These are phyloP conservation scores for Aspergillus vadensis DNA, from an alignment of 2,329 filamentous ascomycete genomes.

Conservation along the genomic window DNA sequence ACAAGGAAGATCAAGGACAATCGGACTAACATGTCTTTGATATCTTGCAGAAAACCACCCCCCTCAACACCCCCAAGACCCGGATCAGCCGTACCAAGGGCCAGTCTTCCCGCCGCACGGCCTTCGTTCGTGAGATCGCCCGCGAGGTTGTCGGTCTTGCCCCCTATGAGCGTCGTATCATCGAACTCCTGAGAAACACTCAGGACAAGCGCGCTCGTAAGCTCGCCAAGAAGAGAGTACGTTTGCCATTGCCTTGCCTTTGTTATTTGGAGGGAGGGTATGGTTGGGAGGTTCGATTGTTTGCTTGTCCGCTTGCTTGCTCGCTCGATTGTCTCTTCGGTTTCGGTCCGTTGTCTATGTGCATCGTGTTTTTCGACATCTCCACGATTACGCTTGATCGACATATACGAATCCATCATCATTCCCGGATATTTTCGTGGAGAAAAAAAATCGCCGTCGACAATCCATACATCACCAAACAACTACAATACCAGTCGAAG, in stretches of 20 bases:
- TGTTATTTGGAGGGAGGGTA: constrained; percentile 4
- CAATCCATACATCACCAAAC: not conserved
- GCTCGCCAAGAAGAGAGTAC: constrained; percentile 97
- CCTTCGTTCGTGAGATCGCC: constrained; percentile 95
- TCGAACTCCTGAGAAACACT: constrained; percentile 98
- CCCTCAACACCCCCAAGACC: constrained; percentile 71
- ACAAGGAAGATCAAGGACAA: not conserved
- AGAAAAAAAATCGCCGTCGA: not conserved
- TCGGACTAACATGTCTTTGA: constrained; percentile 42
- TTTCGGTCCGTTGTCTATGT: not conserved
- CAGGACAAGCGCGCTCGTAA: constrained; percentile 99
- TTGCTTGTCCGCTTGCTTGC: constrained; percentile 1
- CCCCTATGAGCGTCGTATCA: constrained; percentile 96
- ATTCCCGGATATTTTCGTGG: no score
- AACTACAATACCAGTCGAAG: not conserved
- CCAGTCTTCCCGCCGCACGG: constrained; percentile 92
- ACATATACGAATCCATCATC: not conserved
- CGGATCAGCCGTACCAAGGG: constrained; percentile 87
- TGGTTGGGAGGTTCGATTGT: not conserved
- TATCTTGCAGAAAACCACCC: constrained; percentile 73
- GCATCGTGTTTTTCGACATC: not conserved
- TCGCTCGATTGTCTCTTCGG: constrained; percentile 1
- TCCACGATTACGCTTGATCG: no score
- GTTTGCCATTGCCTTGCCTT: constrained; percentile 41
- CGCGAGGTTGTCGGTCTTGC: constrained; percentile 97